These are phyloP conservation scores for Colletotrichum higginsianum DNA, from an alignment of 2,329 filamentous ascomycete genomes.

Conservation along the genomic window DNA sequence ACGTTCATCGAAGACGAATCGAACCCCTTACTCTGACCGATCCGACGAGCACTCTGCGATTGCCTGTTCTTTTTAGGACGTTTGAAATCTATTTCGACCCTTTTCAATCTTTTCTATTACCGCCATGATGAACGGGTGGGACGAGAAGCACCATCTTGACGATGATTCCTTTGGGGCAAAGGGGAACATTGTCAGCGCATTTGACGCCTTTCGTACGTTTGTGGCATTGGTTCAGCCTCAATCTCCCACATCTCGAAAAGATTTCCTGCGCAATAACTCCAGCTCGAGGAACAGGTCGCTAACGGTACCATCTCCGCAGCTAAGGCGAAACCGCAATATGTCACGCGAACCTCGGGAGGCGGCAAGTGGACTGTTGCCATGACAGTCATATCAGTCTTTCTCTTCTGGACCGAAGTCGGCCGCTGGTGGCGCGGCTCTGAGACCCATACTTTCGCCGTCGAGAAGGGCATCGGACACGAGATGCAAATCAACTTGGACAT, in stretches of 20 bases:
- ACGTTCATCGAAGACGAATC: background rate
- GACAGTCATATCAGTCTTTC: slow-evolving; percentile 79
- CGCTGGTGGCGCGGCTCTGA: slow-evolving; percentile 90
- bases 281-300: slow-evolving; percentile 32
- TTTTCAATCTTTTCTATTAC: background rate
- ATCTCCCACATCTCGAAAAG: background rate
- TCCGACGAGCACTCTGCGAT: background rate
- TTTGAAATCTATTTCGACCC: background rate
- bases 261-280: background rate
- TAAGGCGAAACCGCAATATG: slow-evolving; percentile 96
- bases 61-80: background rate
- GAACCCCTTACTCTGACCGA: background rate
- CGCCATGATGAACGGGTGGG: slow-evolving; percentile 82
- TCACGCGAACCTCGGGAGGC: slow-evolving; percentile 85
- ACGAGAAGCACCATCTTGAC: slow-evolving; percentile 74
- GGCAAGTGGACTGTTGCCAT: slow-evolving; percentile 95
- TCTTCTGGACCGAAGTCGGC: slow-evolving; percentile 82
- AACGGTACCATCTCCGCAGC: slow-evolving; percentile 66
- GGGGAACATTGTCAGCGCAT: slow-evolving; percentile 82
- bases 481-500: slow-evolving; percentile 97
- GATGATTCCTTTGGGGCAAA: slow-evolving; percentile 87
- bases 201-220: slow-evolving; percentile 95
- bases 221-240: background rate
- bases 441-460: slow-evolving; percentile 91
- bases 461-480: slow-evolving; percentile 88